phyloP scores from a whole-genome alignment of 192 early-diverging fungal genomes.

The Phycomyces nitens region DNA sequence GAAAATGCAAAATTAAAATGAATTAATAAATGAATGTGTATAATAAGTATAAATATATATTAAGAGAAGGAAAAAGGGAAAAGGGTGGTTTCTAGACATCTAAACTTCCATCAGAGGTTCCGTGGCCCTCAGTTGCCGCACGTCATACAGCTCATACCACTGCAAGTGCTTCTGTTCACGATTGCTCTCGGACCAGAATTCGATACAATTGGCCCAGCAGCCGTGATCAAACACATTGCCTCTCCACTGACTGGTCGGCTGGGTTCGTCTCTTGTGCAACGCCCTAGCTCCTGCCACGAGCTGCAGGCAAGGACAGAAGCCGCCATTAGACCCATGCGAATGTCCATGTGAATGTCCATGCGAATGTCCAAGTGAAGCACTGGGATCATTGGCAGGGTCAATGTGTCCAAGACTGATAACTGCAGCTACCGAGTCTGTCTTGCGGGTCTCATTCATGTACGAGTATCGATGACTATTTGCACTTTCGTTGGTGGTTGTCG shows the following conservation, averaged over 20 bases:
- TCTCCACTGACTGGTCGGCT: conserved; percentile 14
- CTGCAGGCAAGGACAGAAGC: conserved; percentile 26
- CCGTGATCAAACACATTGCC: conserved; percentile 83
- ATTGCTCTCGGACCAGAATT: conserved; percentile 71
- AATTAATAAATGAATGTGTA: no score
- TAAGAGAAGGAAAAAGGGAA: no score
- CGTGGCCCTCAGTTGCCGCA: conserved; percentile 13
- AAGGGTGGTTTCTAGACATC: no score
- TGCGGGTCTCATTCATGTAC: conserved; percentile 37
- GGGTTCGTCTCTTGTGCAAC: conserved; percentile 35
- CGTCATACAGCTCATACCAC: conserved; percentile 57
- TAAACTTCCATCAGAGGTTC: conserved; percentile 10
- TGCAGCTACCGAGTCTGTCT: conserved; percentile 41
- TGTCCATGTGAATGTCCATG: conserved; percentile 30
- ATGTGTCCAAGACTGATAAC: conserved; percentile 33
- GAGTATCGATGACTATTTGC: conserved; percentile 75
- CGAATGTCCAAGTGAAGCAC: conserved; percentile 8
- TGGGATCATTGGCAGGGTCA: neutral
- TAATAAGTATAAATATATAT: no score
- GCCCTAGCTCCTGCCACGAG: conserved; percentile 37
- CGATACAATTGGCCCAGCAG: conserved; percentile 71
- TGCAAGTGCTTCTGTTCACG: conserved; percentile 58
- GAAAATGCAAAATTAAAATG: no score
- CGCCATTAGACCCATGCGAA: conserved; percentile 19
- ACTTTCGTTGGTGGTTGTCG: conserved; percentile 87